Base-by-base conservation (phyloP, 208 protist species). In the Acanthamoeba triangularis region DNA sequence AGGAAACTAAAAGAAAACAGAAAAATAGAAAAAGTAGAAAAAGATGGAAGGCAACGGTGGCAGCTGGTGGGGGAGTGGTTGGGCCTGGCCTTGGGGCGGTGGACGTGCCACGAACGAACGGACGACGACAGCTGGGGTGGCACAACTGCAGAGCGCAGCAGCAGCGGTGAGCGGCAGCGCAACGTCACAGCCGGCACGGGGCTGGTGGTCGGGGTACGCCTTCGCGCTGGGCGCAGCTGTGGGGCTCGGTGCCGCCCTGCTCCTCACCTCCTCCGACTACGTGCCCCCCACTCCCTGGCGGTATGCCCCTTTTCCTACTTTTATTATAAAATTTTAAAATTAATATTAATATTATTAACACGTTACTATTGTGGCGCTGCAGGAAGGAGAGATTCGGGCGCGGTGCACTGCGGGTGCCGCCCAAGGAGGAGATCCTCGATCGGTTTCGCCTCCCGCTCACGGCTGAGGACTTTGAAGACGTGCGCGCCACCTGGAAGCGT, bases 381-480 rank as follows among this genome's bases (percentile, higher is more conserved):
- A 80, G 72, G 18, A 35, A 25, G 6, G 72, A 80, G 72, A 82
- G 72, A 14, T 82, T 82, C 37, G 72, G 72, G 33, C 37, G 72
- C 0, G 23, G 37, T 5, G 72, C 72, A 33, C 41, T 82, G 72
- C 37, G 72, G 20, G 72, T 82, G 41, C 72, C 72, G 72, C 72
- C 72, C 37, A 82, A 82, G 72, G 72, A 82, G 35, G 72, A 82
- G 41, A 82, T 82, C 18, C 72, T 82, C 8, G 72, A 82, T 14
- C 37, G 72, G 20, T 82, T 82, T 14, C 37, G 72, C 11, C 30
- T 82, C 0, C 72, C 72, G 37, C 72, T 82, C 20, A 25, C 30
- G 8, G 20, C 72, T 2, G 72, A 52, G 25, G 72, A 82, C 37
- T 82, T n/a, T 14, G 72, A 82, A 5, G 72, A 52, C 20, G 35